Percentiles rank a stretch among this genome's conserved stretches.
phyloP scores from a whole-genome alignment of 2,329 filamentous ascomycete species.

The Fusarium compactum region DNA sequence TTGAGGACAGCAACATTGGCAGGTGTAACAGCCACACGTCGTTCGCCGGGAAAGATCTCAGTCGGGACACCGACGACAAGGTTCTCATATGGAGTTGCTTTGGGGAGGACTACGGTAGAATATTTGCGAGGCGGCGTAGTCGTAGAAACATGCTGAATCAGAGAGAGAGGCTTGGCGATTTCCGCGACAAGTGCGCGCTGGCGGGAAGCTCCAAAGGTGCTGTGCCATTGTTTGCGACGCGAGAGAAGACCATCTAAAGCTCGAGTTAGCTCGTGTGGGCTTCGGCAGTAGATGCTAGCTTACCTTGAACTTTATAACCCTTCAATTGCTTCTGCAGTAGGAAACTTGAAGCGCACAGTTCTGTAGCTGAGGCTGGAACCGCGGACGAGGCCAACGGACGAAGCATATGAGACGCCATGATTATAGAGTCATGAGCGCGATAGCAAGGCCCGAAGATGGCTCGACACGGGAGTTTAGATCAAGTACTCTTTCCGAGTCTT shows the following conservation, averaged over 20 bases:
- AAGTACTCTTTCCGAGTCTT: slow-evolving; percentile 12
- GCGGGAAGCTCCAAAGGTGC: slow-evolving; percentile 48
- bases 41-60: slow-evolving; percentile 83
- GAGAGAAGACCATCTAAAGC: slow-evolving; percentile 27
- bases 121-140: slow-evolving; percentile 50
- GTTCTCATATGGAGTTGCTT: slow-evolving; percentile 73
- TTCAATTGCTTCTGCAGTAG: slow-evolving; percentile 43
- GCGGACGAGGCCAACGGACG: slow-evolving; percentile 49
- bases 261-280: slow-evolving; percentile 20
- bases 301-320: slow-evolving; percentile 40
- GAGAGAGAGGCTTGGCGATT: slow-evolving; percentile 51
- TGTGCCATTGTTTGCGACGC: slow-evolving; percentile 56
- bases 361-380: slow-evolving; percentile 43
- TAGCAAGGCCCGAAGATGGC: slow-evolving; percentile 29
- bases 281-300: slow-evolving; percentile 1
- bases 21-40: slow-evolving; percentile 86
- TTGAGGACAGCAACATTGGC: slow-evolving; percentile 84
- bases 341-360: slow-evolving; percentile 49
- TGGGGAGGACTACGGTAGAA: slow-evolving; percentile 56
- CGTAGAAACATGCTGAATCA: slow-evolving; percentile 55
- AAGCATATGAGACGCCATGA: slow-evolving; percentile 53
- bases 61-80: slow-evolving; percentile 83
- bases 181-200: slow-evolving; percentile 47
- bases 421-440: slow-evolving; percentile 46
- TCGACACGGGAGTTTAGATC: slow-evolving; percentile 7